Conservation (phyloP, 768 basidiomycete species). For the Udeniomyces megalosporus region DNA sequence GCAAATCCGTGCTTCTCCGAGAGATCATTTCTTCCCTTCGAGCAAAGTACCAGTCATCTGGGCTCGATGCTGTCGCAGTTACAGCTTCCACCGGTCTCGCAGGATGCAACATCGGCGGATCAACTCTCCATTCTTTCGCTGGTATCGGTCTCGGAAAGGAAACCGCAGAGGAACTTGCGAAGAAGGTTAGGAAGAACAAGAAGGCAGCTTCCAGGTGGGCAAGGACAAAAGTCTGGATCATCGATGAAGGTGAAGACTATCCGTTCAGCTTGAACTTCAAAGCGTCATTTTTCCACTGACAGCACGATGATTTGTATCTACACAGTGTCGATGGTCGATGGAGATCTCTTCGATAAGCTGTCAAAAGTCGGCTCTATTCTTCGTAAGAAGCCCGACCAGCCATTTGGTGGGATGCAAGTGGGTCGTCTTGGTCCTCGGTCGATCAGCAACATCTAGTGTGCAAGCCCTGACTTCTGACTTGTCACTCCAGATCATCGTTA, state of each 20-base stretch:
- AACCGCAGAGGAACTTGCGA: background rate
- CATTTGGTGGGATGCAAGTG: constrained; percentile 92
- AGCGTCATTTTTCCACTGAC: background rate
- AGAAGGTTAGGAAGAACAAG: constrained; percentile 40
- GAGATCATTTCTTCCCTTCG: constrained; percentile 21
- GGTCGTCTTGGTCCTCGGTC: background rate
- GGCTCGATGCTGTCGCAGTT: constrained; percentile 10
- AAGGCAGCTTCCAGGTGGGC: constrained; percentile 62
- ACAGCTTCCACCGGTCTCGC: constrained; percentile 16
- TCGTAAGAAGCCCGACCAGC: constrained; percentile 42
- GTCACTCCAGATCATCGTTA: constrained; percentile 56
- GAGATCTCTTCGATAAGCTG: constrained; percentile 66
- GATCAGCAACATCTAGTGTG: background rate
- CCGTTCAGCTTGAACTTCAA: constrained; percentile 27
- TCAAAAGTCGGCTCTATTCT: constrained; percentile 49
- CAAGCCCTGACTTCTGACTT: background rate
- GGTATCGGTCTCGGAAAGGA: constrained; percentile 8
- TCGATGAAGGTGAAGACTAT: constrained; percentile 57
- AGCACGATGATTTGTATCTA: background rate
- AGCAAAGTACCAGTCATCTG: background rate
- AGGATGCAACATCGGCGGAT: constrained; percentile 12
- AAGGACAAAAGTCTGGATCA: constrained; percentile 65
- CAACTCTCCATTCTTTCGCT: constrained; percentile 10
- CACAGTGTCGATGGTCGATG: constrained; percentile 93
- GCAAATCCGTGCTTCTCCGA: constrained; percentile 28